Percentiles rank a stretch among this genome's conserved stretches.
Conservation (phyloP, 1,139 yeast genomes). For the Hansenula sp. region DNA sequence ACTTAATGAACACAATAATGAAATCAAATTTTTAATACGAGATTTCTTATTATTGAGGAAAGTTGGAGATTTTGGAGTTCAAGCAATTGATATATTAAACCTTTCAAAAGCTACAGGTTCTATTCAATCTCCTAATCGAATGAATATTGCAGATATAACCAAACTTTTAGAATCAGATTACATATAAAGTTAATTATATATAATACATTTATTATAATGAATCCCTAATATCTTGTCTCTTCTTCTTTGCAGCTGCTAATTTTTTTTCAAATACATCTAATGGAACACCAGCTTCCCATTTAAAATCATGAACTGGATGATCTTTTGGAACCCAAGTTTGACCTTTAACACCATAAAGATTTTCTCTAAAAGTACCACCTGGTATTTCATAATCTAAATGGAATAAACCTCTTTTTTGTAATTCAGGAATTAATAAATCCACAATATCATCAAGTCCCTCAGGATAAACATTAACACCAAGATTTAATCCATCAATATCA, state of each 20-base stretch:
- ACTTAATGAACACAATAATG: slow-evolving; percentile 9
- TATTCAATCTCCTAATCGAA: neutral
- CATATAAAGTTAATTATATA: neutral
- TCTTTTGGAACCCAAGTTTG: neutral
- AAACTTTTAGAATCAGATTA: neutral
- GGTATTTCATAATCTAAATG: slow-evolving; percentile 25
- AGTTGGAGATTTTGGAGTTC: neutral
- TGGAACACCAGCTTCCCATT: neutral
- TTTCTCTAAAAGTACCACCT: slow-evolving; percentile 8
- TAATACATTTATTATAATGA: neutral
- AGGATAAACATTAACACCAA: slow-evolving; percentile 27
- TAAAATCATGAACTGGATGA: neutral
- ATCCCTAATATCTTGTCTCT: neutral
- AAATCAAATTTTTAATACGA: slow-evolving; percentile 8
- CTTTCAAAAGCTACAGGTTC: neutral
- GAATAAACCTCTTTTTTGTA: slow-evolving; percentile 25
- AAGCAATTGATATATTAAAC: neutral
- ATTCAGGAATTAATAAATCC: slow-evolving; percentile 27
- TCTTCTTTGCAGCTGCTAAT: neutral
- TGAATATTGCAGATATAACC: neutral
- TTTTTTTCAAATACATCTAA: neutral
- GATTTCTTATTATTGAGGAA: slow-evolving; percentile 8
- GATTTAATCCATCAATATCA: slow-evolving; percentile 31
- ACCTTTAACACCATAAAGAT: neutral
- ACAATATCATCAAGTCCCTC: slow-evolving; percentile 28